Evolutionary conservation across 345 rosid species (phyloP).

Genomic region (Hibiscus tridactylites): DNA sequence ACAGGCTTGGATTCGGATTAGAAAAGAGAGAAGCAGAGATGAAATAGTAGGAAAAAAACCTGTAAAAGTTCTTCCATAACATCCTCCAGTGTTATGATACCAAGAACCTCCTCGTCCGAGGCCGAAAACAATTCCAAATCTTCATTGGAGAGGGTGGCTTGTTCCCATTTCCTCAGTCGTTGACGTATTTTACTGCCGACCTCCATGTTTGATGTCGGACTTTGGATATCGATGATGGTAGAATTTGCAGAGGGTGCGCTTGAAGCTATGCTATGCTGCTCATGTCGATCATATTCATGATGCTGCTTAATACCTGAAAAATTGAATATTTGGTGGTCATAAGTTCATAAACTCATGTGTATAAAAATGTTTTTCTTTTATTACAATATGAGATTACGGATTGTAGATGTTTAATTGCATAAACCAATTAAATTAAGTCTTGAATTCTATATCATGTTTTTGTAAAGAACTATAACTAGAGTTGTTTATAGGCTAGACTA

Average conservation of each 20-base stretch:
- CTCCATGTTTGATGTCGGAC: conserved; percentile 8
- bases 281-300: conserved; percentile 8
- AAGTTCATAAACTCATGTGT: neutral
- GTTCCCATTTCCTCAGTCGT: conserved; percentile 17
- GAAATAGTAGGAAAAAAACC: conserved; percentile 16
- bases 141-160: conserved; percentile 7
- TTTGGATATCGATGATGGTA: conserved; percentile 13
- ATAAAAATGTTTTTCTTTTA: too few species aligned
- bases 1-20: too few species aligned
- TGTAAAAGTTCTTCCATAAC: conserved; percentile 68
- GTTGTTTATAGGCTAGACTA: too few species aligned
- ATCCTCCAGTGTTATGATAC: conserved; percentile 86
- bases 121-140: conserved; percentile 25
- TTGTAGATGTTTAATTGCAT: too few species aligned
- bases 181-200: neutral
- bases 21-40: too few species aligned
- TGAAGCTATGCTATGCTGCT: conserved; percentile 13
- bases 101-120: conserved; percentile 49
- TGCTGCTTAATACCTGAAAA: conserved; percentile 16
- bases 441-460: too few species aligned
- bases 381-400: too few species aligned
- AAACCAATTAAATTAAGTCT: too few species aligned
- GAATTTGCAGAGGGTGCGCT: conserved; percentile 20
- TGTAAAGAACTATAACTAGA: too few species aligned
- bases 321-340: neutral